phyloP scores from a whole-genome alignment of 495 filamentous ascomycete species.

The Penicillium paxilli region DNA sequence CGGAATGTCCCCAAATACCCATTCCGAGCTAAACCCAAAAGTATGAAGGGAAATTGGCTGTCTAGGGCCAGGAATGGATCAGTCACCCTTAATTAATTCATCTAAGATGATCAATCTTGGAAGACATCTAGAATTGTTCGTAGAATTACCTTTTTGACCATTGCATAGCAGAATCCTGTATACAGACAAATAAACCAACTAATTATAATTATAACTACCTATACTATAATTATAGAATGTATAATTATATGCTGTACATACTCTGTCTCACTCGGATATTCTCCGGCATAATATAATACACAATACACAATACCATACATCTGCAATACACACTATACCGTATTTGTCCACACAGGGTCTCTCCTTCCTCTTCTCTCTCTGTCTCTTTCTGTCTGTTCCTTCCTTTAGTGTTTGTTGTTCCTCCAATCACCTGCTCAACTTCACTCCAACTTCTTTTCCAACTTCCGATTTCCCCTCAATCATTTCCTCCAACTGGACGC shows the following conservation, averaged over 20 bases:
- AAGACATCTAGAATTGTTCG: too few relatives aligned
- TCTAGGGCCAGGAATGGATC: not conserved
- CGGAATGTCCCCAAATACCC: not conserved
- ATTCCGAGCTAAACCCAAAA: constrained; percentile 1
- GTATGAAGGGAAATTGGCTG: not conserved
- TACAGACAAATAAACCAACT: not conserved
- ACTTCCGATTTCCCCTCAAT: not conserved
- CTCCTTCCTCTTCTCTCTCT: not conserved
- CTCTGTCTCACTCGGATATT: not conserved
- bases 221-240: too few relatives aligned
- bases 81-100: not conserved
- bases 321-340: not conserved
- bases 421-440: too few relatives aligned
- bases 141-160: too few relatives aligned
- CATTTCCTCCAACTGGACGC: not conserved
- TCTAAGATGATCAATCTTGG: not conserved
- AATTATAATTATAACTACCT: too few relatives aligned
- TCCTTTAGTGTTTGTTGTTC: too few relatives aligned
- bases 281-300: not conserved
- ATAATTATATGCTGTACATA: too few relatives aligned
- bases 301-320: too few relatives aligned
- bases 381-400: too few relatives aligned
- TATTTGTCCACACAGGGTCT: not conserved
- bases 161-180: not conserved
- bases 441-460: not conserved